A percentile compares a stretch with the other conserved stretches of the same genome.
phyloP scores from a whole-genome alignment of 306 rosid genomes.

The Benincasa hispida region DNA sequence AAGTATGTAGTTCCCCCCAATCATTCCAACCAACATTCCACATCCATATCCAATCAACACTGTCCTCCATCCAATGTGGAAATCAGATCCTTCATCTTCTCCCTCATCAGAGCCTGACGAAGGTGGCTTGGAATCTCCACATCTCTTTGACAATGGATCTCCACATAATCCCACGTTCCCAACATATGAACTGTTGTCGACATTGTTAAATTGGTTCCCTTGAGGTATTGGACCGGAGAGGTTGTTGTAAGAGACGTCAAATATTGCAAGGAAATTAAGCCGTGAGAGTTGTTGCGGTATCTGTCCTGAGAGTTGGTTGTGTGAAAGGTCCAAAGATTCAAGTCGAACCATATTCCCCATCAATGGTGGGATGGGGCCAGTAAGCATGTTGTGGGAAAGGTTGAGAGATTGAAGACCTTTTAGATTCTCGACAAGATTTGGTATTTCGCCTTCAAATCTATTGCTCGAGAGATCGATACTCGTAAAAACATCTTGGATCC shows the following conservation, averaged over 20 bases:
- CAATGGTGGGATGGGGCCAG: slow-evolving; percentile 7
- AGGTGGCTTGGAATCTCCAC: neutral
- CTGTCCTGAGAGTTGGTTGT: slow-evolving; percentile 6
- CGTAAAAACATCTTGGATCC: neutral
- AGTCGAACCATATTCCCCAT: neutral
- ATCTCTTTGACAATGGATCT: slow-evolving; percentile 7
- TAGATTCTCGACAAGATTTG: neutral
- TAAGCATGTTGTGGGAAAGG: slow-evolving; percentile 5
- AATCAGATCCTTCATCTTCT: neutral
- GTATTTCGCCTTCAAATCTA: slow-evolving; percentile 6
- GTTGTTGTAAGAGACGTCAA: slow-evolving; percentile 8
- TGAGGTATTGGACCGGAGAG: slow-evolving; percentile 10
- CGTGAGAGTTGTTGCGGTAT: neutral
- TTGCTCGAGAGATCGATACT: slow-evolving; percentile 3
- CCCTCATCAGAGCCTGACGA: neutral
- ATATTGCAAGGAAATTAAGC: slow-evolving; percentile 12
- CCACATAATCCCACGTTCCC: slow-evolving; percentile 14
- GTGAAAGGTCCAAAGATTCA: slow-evolving; percentile 9
- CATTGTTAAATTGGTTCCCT: slow-evolving; percentile 12
- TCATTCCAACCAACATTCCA: neutral
- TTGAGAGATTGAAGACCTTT: slow-evolving; percentile 1
- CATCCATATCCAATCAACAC: slow-evolving; percentile 6
- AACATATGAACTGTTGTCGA: neutral
- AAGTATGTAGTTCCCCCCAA: neutral
- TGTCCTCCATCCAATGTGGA: neutral